A percentile compares a stretch with the other conserved stretches of the same genome.
phyloP scores from a whole-genome alignment of 2,329 filamentous ascomycete genomes.

The Cladosporium sp. region DNA sequence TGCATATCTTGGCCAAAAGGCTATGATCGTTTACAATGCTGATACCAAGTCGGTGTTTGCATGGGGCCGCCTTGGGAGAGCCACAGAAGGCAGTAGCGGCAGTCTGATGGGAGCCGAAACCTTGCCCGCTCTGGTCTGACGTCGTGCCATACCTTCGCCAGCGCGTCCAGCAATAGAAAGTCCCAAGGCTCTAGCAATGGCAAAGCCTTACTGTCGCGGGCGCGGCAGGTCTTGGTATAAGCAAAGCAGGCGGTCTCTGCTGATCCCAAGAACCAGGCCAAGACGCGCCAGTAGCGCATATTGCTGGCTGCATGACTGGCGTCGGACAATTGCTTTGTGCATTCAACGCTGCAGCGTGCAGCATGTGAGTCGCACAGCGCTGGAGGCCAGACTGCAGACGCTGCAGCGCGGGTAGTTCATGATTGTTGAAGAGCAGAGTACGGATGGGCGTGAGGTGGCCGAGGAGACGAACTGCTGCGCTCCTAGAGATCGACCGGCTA shows the following conservation, averaged over 20 bases:
- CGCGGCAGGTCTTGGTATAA: conserved; percentile 12
- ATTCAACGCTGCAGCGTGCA: background rate
- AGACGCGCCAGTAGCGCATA: background rate
- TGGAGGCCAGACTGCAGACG: no score
- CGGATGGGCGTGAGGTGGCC: no score
- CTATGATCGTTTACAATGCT: conserved; percentile 3
- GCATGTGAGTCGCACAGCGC: background rate
- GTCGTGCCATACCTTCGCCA: conserved; percentile 1
- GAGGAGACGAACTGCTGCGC: no score
- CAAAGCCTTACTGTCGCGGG: conserved; percentile 9
- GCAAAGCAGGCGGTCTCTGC: background rate
- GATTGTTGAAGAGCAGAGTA: no score
- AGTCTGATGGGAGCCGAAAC: background rate
- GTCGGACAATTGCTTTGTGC: conserved; percentile 1
- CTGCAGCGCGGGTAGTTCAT: no score
- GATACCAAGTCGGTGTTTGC: conserved; percentile 13
- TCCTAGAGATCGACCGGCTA: background rate
- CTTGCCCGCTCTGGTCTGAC: conserved; percentile 3
- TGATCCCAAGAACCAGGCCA: conserved; percentile 10
- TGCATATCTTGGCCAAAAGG: conserved; percentile 11
- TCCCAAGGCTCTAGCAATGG: conserved; percentile 7
- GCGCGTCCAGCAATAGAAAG: conserved; percentile 2
- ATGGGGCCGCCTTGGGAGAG: conserved; percentile 13
- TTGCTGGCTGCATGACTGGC: background rate
- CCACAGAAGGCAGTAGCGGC: background rate